Evolutionary conservation across 495 filamentous ascomycete genomes (phyloP), one percentile per base, ranked within the genome.

Genomic region (Astrocystis sublimbata): DNA sequence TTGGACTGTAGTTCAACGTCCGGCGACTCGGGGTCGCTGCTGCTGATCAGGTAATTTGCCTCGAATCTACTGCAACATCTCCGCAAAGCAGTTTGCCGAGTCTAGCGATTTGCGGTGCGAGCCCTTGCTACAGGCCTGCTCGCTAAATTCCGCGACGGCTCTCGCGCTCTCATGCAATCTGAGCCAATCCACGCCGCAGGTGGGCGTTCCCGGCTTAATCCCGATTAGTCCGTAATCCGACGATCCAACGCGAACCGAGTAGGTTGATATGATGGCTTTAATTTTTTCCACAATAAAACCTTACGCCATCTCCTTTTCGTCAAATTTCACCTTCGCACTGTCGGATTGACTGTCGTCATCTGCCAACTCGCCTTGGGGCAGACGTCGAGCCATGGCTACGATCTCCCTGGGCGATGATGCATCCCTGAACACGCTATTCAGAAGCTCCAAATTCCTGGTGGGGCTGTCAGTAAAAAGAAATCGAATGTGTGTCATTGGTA

Each of bases 351-450:
- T 24, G 8, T 31, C 46, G 24, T 33, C 26, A 9, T 51, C 47
- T 28, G 28, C 47, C 5, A 51, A n/a, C 8, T 51, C 47, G 26
- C 47, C 47, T n/a, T 51, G 26, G n/a, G 47, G 47, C 23, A 51
- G 28, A 33, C 30, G 28, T 19, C 47, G 47, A 51, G 47, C 47
- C 47, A 51, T 51, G 5, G 23, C 8, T 33, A 51, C 47, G 13
- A 51, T 51, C 4, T 51, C 47, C 47, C 47, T 33, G 15, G 47
- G 47, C 9, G 47, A 51, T 4, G 47, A 51, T 15, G 47, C 47
- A 8, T 51, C 47, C n/a, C 21, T 33, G 47, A 51, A 51, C 13
- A 51, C 47, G 28, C 47, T 26, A 13, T 51, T 51, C n/a, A 51
- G 13, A 28, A 33, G 26, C 47, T 51, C 47, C 19, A 51, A 19